Evolutionary conservation across 352 stramenopile genomes (phyloP), one percentile per base, ranked within the genome.

Genomic region (Phytophthora macrochlamydospora): DNA sequence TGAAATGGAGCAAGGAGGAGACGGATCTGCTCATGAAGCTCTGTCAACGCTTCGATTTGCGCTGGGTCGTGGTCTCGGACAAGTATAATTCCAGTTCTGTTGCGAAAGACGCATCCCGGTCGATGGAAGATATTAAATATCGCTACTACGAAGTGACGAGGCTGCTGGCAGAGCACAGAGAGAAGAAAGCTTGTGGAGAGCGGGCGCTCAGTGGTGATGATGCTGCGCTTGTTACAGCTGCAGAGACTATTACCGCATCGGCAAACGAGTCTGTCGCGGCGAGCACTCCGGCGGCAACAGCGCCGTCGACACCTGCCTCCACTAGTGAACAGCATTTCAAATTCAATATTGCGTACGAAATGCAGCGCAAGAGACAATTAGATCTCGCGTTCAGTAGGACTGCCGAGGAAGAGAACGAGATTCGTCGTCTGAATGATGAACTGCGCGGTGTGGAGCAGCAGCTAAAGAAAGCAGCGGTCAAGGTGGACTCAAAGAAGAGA

Each of bases 71-170:
- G 31, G 62, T 92, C 24, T 60, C 73, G 7, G 83, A 92, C 55
- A 76, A 80, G 43, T 92, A 85, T 59, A 88, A 87, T 56, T 65
- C 69, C 3, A 70, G 75, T 6, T 55, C 75, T 12, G 70, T 80
- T 37, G 67, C 63, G 30, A 85, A 79, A 64, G 60, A 58, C 3
- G 55, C 69, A 14, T 43, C 50, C 8, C 65, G 80, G 33, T 86
- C 79, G 7, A 59, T 91, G 14, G 81, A 92, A 51, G 83, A 90
- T 53, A 81, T 90, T 32, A 92, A 90, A 59, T 90, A 90, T 52
- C 73, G 83, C 12, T 90, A 90, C 56, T 90, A 92, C 51, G 81
- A 92, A 52, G 70, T 76, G 42, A 76, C 75, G 13, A 66, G 76
- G 48, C 52, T 88, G 14, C 40, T 91, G 2, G 62, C 62, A 30